Base-by-base conservation (phyloP, 345 rosid species). In the thale cress (Arabidopsis thaliana) region DNA sequence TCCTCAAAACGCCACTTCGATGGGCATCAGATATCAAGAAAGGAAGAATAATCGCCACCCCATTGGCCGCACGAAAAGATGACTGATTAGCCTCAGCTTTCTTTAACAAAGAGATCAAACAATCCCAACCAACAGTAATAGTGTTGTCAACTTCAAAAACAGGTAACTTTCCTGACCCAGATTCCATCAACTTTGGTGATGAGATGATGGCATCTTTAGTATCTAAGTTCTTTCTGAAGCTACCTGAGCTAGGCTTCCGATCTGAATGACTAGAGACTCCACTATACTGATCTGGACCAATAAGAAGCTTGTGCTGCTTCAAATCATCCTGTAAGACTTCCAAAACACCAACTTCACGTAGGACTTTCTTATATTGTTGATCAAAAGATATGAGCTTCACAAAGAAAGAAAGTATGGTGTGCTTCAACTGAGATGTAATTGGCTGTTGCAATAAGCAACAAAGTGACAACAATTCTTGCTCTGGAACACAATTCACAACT, bases 361-460 rank as follows among this genome's bases (percentile, higher is more conserved):
- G 82, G 63, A 96, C 98, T 86, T 91, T 96, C 85, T 91, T 96
- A 84, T 93, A 96, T 63, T 93, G 98, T 80, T 96, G 97, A 83
- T 96, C 99, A 83, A 96, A 96, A 56, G 99, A 96, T 80, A 96
- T 57, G 38, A 96, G 97, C 81, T 96, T 96, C 70, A 93, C 94
- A 73, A 93, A 93, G 85, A 96, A 96, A 70, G 95, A 84, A 75
- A 96, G 97, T 79, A 93, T 84, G 13, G 96, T 88, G 75, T 89
- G 90, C 94, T 96, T 96, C 72, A 96, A 72, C 65, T 91, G 91
- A 55, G 99, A 83, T 64, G 97, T 74, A 50, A 96, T 93, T 66
- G 93, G 92, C 77, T 96, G 99, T 86, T 96, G 99, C 86, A 96
- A 77, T 69, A 96, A 85, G 88, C 99, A 96, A 82, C 98, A 93